Evolutionary conservation across 257 asterid genomes (phyloP).

Genomic region (Nicotiana noctiflora): DNA sequence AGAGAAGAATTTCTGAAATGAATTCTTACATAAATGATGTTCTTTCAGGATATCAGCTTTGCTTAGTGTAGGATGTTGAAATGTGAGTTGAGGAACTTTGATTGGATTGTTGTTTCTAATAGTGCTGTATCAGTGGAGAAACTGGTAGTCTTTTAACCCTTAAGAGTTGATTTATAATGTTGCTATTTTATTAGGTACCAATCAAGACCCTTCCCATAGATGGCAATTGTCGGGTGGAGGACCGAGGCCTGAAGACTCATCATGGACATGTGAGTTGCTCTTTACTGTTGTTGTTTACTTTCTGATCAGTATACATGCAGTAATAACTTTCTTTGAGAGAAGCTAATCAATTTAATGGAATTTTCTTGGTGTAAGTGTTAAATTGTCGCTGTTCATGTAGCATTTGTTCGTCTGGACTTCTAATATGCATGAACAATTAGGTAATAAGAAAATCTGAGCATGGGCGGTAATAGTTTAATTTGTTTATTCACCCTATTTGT

Average conservation of each 20-base stretch:
- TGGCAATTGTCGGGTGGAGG: slow-evolving; percentile 91
- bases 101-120: not conserved
- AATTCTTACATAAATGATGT: not conserved
- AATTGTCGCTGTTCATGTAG: not conserved
- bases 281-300: not conserved
- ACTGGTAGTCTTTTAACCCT: not conserved
- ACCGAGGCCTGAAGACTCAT: slow-evolving; percentile 81
- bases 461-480: not conserved
- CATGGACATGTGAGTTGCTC: slow-evolving; percentile 74
- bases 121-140: not conserved
- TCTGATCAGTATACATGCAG: not conserved
- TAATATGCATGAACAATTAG: not conserved
- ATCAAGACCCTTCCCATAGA: slow-evolving; percentile 69
- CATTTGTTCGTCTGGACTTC: not conserved
- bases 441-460: not conserved
- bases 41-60: not conserved
- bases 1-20: not conserved
- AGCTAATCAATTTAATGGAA: not conserved
- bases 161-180: not conserved
- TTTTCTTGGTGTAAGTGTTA: not conserved
- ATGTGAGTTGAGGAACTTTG: not conserved
- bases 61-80: not conserved
- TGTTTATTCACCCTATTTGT: not conserved
- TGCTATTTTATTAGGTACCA: slow-evolving; percentile 51
- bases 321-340: not conserved